Evolutionary conservation across 176 grass and related monocot species (phyloP).

Genomic region (Ampelocalamus luodianensis): DNA sequence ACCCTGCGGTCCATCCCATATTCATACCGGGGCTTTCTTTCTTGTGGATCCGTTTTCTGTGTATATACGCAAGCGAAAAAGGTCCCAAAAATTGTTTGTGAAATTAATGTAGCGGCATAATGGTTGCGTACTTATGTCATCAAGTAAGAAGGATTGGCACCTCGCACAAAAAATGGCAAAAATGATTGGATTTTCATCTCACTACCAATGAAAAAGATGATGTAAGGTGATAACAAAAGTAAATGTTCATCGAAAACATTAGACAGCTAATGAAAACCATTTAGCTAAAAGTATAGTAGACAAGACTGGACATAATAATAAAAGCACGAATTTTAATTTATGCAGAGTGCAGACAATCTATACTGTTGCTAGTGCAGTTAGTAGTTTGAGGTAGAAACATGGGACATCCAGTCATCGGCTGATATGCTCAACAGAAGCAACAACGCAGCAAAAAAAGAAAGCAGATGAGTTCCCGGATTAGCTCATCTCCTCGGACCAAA

Average conservation of each 20-base stretch:
- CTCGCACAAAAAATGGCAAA: background rate
- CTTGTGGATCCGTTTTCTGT: background rate
- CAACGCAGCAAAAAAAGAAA: background rate
- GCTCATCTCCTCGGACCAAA: constrained; percentile 28
- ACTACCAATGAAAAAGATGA: background rate
- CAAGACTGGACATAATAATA: background rate
- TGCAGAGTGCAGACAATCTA: background rate
- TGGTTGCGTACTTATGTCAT: too few relatives aligned
- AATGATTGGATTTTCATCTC: background rate
- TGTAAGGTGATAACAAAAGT: background rate
- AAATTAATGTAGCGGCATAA: background rate
- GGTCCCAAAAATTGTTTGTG: background rate
- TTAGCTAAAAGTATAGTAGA: too few relatives aligned
- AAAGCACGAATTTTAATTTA: background rate
- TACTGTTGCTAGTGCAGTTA: too few relatives aligned
- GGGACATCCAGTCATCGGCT: background rate
- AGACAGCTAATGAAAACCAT: background rate
- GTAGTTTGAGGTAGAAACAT: constrained; percentile 12
- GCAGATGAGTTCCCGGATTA: background rate
- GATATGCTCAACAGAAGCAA: background rate
- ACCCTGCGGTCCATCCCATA: background rate
- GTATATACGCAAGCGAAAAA: background rate
- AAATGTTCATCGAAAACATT: background rate
- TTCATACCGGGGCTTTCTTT: background rate
- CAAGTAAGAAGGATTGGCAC: background rate